Evolutionary conservation across 2,329 filamentous ascomycete species (phyloP), one percentile per base, ranked within the genome.

Genomic region (Xylaria sp.): DNA sequence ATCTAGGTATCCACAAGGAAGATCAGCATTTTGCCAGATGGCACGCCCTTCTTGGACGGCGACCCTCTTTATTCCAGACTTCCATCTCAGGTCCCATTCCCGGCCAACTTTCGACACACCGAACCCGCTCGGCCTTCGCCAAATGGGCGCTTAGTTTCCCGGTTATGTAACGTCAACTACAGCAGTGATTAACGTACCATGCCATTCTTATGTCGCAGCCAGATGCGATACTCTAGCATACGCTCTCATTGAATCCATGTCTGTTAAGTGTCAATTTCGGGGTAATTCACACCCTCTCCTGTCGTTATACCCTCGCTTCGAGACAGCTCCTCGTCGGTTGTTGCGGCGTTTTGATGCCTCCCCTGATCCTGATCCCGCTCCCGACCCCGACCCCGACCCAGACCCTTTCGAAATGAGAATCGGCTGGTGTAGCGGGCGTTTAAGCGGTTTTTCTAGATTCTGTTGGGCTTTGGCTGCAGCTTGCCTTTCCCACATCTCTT

Each of bases 341-440:
- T 79, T 78, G 66, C 76, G 78, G 64, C 80, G 76, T 65, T 78
- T 78, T 29, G 78, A 76, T 54, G 76, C 74, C 44, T 82, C 79
- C 40, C 75, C 76, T 23, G 76, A 74, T 57, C 78, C 81, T 23
- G 76, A 44, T 44, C 40, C 40, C n/a, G 40, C 40, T 44, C 40
- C 40, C 40, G 40, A 74, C 55, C 78, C 66, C 48, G 66, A 53
- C 27, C 64, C 64, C 18, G 57, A 50, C 40, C 57, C 66, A 27
- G 58, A 74, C 48, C 78, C 81, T 70, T 82, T 81, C 29, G 82
- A 82, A 58, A 89, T 83, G 40, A 87, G 75, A 18, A 89, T 78
- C 9, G 87, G 87, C 68, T 86, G 84, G 73, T 89, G 87, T 23
- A 88, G 79, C 23, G 87, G 87, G 27, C 87, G 82, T 76, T 88